Conservation (phyloP, 2,329 filamentous ascomycete species). For the Bipolaris cookei region DNA sequence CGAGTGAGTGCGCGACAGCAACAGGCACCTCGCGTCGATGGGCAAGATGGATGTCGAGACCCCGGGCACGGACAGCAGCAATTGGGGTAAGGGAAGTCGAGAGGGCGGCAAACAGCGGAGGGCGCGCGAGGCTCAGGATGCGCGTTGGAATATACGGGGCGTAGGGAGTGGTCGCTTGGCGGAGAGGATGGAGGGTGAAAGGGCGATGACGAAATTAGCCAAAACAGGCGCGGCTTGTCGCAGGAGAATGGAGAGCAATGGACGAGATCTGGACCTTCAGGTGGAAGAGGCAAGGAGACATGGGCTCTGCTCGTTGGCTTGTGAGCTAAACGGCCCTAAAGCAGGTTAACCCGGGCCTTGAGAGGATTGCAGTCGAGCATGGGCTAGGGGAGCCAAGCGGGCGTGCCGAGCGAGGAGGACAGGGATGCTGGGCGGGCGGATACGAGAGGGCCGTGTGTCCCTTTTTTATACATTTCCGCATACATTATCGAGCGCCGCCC, state of each 20-base stretch:
- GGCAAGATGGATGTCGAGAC: neutral
- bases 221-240: slow-evolving; percentile 27
- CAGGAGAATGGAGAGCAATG: slow-evolving; percentile 25
- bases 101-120: slow-evolving; percentile 8
- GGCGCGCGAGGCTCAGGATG: slow-evolving; percentile 26
- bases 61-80: slow-evolving; percentile 5
- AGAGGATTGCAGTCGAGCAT: slow-evolving; percentile 32
- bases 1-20: slow-evolving; percentile 16
- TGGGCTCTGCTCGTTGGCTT: slow-evolving; percentile 30
- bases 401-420: slow-evolving; percentile 21
- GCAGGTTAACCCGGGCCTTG: slow-evolving; percentile 33
- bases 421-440: slow-evolving; percentile 7
- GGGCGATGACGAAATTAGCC: slow-evolving; percentile 33
- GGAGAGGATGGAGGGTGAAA: slow-evolving; percentile 19
- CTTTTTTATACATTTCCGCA: neutral
- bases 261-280: slow-evolving; percentile 35
- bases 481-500: neutral
- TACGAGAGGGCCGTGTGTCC: slow-evolving; percentile 1
- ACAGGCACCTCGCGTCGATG: neutral
- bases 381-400: slow-evolving; percentile 24
- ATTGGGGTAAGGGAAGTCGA: slow-evolving; percentile 3
- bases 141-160: slow-evolving; percentile 1
- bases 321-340: slow-evolving; percentile 38
- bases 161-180: slow-evolving; percentile 22
- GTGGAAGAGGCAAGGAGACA: slow-evolving; percentile 34